A percentile compares a stretch with the other conserved stretches of the same genome.
phyloP scores from a whole-genome alignment of 106 monocot species.

The Phalaenopsis aphrodite region DNA sequence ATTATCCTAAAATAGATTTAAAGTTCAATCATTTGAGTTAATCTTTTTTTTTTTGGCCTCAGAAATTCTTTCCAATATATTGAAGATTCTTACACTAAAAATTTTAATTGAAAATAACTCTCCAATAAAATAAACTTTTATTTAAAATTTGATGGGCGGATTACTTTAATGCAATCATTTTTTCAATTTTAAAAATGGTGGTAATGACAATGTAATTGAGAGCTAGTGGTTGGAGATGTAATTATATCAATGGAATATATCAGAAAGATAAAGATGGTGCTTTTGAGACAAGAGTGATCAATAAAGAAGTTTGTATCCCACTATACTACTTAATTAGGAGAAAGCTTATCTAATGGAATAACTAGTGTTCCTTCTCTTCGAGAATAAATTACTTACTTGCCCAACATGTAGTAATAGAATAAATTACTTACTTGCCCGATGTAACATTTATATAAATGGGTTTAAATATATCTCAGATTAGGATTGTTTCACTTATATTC shows the following conservation, averaged over 20 bases:
- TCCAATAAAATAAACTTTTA: background rate
- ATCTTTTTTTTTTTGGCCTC: too few species aligned
- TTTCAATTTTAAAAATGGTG: background rate
- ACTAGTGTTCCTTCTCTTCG: background rate
- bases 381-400: background rate
- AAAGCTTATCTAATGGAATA: background rate
- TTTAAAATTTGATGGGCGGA: background rate
- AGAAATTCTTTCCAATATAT: too few species aligned
- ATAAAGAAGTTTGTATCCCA: background rate
- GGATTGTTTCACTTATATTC: background rate
- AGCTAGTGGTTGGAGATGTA: background rate
- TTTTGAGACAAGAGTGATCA: background rate
- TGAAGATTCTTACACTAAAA: too few species aligned
- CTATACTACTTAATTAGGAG: background rate
- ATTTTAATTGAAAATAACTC: too few species aligned
- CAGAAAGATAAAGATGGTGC: background rate
- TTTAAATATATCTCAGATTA: background rate
- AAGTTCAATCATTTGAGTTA: too few species aligned
- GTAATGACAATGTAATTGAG: background rate
- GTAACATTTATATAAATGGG: background rate
- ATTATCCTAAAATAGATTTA: too few species aligned
- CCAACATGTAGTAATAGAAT: background rate
- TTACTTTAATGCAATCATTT: background rate
- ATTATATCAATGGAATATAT: background rate
- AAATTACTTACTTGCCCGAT: background rate